Base-by-base conservation (phyloP, 306 rosid species). In the Dicorynia guianensis region DNA sequence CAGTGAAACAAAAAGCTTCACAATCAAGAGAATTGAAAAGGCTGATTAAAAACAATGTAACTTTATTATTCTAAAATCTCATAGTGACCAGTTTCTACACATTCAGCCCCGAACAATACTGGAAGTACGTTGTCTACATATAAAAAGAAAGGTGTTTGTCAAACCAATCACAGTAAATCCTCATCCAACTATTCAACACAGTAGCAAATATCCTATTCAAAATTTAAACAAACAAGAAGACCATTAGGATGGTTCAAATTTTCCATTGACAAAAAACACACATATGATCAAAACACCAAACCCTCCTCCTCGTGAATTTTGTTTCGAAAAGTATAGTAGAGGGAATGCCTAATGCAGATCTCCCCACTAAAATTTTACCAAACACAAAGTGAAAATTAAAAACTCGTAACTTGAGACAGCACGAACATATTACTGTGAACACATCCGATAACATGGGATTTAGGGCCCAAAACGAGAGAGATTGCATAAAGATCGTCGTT, bases 1-100 rank as follows among this genome's bases (percentile, higher is more conserved):
- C 53, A 52, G 5, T 69, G 5, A 33, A 50, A 38, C 50, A 71
- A 50, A 56, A 0, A 48, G 11, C 71, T 49, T 70, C 19, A 67
- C 1, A 50, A 44, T 8, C 47, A n/a, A 38, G 25, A 76, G 0
- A 49, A 7, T 25, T 11, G 19, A 13, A 15, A 65, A 33, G 30
- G 15, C 4, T 76, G 12, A 36, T 20, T 14, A 18, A 36, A 67
- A 74, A 40, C 17, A 61, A 17, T 14, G 4, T 13, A 76, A 36
- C 34, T 11, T 36, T 10, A 47, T 63, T 10, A 69, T 53, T 53
- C 75, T 30, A 19, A 20, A 63, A 43, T 35, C 19, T 10, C 1
- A 54, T 15, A 79, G 15, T 5, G 33, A 36, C 49, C 7, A 14
- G 1, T 20, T 64, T 20, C 69, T n/a, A 56, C 52, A 55, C 39